A percentile compares a stretch with the other conserved stretches of the same genome.
phyloP scores from a whole-genome alignment of 257 asterid genomes.

The Ilex asprella region DNA sequence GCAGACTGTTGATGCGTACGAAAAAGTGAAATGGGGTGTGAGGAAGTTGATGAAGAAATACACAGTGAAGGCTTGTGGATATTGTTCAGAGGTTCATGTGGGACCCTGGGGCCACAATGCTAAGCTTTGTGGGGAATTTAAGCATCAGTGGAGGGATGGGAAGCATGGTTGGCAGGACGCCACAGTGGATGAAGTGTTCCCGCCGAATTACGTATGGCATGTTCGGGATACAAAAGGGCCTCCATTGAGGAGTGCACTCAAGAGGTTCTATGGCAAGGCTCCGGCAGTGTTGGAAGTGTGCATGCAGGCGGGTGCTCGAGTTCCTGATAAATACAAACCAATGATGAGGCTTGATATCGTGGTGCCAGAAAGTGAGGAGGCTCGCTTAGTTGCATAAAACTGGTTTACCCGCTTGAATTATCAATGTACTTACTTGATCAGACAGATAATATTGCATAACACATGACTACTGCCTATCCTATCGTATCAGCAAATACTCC shows the following conservation, averaged over 20 bases:
- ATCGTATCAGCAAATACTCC: no score
- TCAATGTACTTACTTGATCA: no score
- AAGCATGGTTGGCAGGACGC: slow-evolving; percentile 99
- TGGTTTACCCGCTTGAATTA: background rate
- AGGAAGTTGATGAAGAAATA: slow-evolving; percentile 66
- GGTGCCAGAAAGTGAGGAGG: slow-evolving; percentile 65
- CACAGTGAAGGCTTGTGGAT: slow-evolving; percentile 91
- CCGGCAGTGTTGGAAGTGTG: slow-evolving; percentile 87
- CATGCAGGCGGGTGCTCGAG: slow-evolving; percentile 79
- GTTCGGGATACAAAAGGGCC: slow-evolving; percentile 66
- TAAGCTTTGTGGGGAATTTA: slow-evolving; percentile 86
- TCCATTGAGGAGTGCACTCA: slow-evolving; percentile 45
- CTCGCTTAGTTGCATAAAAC: slow-evolving; percentile 55
- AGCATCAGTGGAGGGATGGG: slow-evolving; percentile 97
- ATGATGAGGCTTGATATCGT: slow-evolving; percentile 93
- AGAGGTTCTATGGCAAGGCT: slow-evolving; percentile 78
- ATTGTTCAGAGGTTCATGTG: slow-evolving; percentile 91
- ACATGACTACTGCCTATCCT: no score
- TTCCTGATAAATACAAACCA: slow-evolving; percentile 62
- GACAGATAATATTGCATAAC: no score
- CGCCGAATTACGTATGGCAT: slow-evolving; percentile 84
- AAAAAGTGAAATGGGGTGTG: slow-evolving; percentile 70
- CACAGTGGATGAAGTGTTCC: slow-evolving; percentile 76
- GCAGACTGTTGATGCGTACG: slow-evolving; percentile 56
- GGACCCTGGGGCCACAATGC: slow-evolving; percentile 98